Conservation (phyloP, 495 filamentous ascomycete genomes). For the Echria macrotheca region DNA sequence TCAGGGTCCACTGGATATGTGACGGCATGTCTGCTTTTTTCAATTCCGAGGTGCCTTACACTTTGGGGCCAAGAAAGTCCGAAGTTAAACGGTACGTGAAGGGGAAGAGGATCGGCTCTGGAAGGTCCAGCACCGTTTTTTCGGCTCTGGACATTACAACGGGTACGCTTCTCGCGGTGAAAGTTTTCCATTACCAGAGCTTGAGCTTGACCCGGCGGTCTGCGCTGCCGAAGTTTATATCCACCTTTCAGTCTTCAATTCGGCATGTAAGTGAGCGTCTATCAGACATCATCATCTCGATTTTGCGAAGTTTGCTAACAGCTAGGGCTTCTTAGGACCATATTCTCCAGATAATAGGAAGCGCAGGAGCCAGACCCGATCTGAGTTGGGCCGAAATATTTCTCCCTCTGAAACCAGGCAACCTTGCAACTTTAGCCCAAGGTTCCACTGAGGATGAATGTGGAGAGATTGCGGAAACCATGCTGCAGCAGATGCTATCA, state of each 20-base stretch:
- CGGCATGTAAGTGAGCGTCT: neutral
- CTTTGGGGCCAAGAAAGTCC: neutral
- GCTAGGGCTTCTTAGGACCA: neutral
- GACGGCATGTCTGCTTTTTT: neutral
- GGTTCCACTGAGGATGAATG: neutral
- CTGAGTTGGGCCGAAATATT: neutral
- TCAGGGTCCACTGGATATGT: neutral
- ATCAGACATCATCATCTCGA: neutral
- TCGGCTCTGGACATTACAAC: neutral
- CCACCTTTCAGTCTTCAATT: too few species aligned
- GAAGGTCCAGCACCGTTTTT: neutral
- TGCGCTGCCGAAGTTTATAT: neutral
- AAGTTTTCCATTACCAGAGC: neutral
- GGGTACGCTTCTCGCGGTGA: neutral
- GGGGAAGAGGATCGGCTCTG: neutral
- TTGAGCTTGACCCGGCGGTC: neutral
- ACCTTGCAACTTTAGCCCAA: neutral
- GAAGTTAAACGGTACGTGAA: neutral
- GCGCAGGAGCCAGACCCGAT: neutral
- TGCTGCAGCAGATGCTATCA: neutral
- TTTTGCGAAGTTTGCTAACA: too few species aligned
- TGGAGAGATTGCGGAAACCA: neutral
- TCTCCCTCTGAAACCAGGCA: neutral
- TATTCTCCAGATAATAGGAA: neutral
- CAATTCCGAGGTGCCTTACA: neutral